Percentiles rank a stretch among this genome's conserved stretches.
phyloP scores from a whole-genome alignment of 306 rosid species.

The Leucaena leucocephala region DNA sequence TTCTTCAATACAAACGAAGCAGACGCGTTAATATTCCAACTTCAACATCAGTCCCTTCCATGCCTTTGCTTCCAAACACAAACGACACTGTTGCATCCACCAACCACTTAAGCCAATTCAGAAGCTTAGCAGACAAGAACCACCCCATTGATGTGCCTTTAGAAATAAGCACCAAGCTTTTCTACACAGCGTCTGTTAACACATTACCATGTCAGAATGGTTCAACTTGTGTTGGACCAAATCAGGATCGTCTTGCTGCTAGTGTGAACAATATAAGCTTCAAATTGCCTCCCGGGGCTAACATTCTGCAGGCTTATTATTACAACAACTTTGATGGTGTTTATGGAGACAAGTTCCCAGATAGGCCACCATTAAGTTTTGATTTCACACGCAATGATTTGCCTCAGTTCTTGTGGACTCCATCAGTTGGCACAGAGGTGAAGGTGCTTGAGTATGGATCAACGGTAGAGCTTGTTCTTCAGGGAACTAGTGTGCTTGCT shows the following conservation, averaged over 20 bases:
- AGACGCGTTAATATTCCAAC: background rate
- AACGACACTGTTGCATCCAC: conserved; percentile 49
- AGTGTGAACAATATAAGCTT: conserved; percentile 58
- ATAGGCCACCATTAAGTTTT: too few relatives aligned
- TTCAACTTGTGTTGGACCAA: conserved; percentile 39
- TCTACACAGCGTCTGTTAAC: conserved; percentile 49
- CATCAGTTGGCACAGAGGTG: too few relatives aligned
- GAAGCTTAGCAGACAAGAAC: conserved; percentile 41
- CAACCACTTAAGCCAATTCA: conserved; percentile 39
- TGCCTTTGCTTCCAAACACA: conserved; percentile 57
- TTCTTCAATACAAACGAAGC: conserved; percentile 40
- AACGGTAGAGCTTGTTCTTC: too few relatives aligned
- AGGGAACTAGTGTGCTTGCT: too few relatives aligned
- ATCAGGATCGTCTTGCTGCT: conserved; percentile 38
- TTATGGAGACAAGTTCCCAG: too few relatives aligned
- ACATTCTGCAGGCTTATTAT: too few relatives aligned
- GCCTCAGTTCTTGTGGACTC: too few relatives aligned
- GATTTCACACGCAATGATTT: too few relatives aligned
- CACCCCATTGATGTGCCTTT: conserved; percentile 51
- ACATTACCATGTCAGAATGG: conserved; percentile 41
- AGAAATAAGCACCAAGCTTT: conserved; percentile 30
- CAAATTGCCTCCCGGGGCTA: too few relatives aligned
- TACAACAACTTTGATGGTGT: too few relatives aligned
- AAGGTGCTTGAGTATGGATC: too few relatives aligned
- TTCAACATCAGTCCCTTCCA: conserved; percentile 25